phyloP scores from a whole-genome alignment of 1,284 basidiomycete genomes.

The Ceratorhiza oryzae-sativae region DNA sequence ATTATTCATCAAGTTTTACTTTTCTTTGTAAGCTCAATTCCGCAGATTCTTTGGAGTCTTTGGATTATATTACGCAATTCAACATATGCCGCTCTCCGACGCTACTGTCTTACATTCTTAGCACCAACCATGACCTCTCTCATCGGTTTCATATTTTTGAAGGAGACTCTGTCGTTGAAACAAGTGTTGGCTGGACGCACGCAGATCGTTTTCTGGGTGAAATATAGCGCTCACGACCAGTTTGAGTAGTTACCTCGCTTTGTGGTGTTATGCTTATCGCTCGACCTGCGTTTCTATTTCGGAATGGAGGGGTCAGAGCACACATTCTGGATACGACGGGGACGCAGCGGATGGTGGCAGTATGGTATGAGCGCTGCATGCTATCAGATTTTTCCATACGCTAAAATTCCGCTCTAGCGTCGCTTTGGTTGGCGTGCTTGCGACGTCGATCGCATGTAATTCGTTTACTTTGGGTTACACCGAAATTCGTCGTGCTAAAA shows the following conservation, averaged over 20 bases:
- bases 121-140: slow-evolving; percentile 72
- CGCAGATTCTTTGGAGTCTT: slow-evolving; percentile 41
- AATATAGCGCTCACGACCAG: too few species aligned
- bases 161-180: slow-evolving; percentile 65
- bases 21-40: background rate
- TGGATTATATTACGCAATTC: slow-evolving; percentile 42
- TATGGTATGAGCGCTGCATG: slow-evolving; percentile 41
- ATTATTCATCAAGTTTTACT: background rate
- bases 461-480: background rate
- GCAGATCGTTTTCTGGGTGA: background rate
- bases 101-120: slow-evolving; percentile 49
- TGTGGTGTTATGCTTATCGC: slow-evolving; percentile 53
- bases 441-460: slow-evolving; percentile 43
- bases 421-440: slow-evolving; percentile 46
- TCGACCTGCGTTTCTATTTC: slow-evolving; percentile 39
- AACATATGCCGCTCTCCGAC: slow-evolving; percentile 43
- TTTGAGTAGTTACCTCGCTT: slow-evolving; percentile 49
- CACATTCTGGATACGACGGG: slow-evolving; percentile 41
- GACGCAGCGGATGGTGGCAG: slow-evolving; percentile 45
- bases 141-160: slow-evolving; percentile 70
- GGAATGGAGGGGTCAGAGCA: background rate
- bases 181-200: slow-evolving; percentile 56
- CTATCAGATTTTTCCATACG: background rate
- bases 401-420: slow-evolving; percentile 32
- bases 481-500: background rate